Base-by-base conservation (phyloP, 768 basidiomycete species). In the Russula emetica region DNA sequence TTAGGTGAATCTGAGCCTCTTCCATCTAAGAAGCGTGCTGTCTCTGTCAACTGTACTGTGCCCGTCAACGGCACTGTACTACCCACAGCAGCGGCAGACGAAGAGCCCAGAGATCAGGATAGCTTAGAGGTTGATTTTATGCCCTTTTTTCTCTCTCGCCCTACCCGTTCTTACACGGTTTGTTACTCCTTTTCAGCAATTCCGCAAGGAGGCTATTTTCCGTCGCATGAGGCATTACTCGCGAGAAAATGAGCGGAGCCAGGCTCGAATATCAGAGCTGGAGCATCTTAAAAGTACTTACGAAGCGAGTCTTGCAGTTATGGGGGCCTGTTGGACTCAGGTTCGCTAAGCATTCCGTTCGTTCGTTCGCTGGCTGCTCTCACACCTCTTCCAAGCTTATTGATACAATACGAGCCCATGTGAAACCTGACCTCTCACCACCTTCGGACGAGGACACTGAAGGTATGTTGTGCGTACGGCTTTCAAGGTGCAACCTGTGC, bases 191-290 rank as follows among this genome's bases (percentile, higher is more conserved):
- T 45, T 50, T 30, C 67, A 93, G 91, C 77, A 82, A n/a, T 93
- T 91, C 73, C 84, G 88, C 66, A 93, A 94, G 74, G 90, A 91
- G 69, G 92, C 92, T 49, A 85, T 94, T 55, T 93, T 85, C 74
- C 82, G 92, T 45, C 80, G 89, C 63, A 92, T 94, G 90, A 85
- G 80, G 70, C 84, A 92, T 70, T 92, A 93, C 73, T 83, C 85
- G 60, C 82, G 88, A 65, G 86, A 91, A 77, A 78, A 85, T 73
- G 83, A 87, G 66, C 82, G 88, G 50, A 82, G 82, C 65, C 79
- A 83, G 70, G 72, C 76, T 69, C 82, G 82, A 60, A 83, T 90
- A 58, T 79, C 79, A 51, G 82, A 86, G 67, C 73, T 93, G 34
- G 87, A 91, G 72, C 79, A 78, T 63, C 80, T 84, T 67, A 86